phyloP scores from a whole-genome alignment of 78 protist species.

The Chrysochromulina parva region DNA sequence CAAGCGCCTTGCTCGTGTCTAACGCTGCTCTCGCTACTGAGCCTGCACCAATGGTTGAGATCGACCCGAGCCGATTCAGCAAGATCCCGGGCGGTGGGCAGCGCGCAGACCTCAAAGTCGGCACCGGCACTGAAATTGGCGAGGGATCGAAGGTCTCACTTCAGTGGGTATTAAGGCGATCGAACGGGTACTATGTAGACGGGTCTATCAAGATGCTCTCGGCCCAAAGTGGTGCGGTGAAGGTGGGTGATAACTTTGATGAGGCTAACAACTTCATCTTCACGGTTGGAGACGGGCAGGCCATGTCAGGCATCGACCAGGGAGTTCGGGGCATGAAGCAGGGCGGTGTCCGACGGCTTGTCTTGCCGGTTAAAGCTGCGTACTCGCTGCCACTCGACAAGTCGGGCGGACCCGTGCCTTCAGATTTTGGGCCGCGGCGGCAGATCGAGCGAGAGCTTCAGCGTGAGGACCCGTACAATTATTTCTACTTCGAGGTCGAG shows the following conservation, averaged over 20 bases:
- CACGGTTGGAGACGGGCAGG: neutral
- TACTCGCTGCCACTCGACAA: conserved; percentile 8
- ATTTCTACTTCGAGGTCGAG: neutral
- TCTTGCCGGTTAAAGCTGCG: neutral
- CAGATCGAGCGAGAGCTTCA: conserved; percentile 1
- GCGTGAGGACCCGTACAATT: neutral
- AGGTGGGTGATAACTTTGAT: neutral
- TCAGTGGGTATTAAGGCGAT: conserved; percentile 1
- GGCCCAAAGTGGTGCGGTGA: neutral
- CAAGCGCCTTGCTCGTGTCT: too few species aligned
- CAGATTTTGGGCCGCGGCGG: neutral
- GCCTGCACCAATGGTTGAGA: neutral
- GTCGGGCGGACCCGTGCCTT: neutral
- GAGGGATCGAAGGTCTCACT: neutral
- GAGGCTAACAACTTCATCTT: neutral
- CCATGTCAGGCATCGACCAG: neutral
- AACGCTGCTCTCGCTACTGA: too few species aligned
- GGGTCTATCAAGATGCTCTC: neutral
- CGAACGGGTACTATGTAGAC: conserved; percentile 4
- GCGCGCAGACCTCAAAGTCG: neutral
- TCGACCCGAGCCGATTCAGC: neutral
- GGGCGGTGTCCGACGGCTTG: neutral
- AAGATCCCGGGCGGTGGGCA: neutral
- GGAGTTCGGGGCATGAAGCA: neutral
- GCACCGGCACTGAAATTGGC: neutral